Percentiles rank a stretch among this genome's conserved stretches.
Conservation (phyloP, 371 early-diverging fungal genomes). For the Nematocida ironsii region DNA sequence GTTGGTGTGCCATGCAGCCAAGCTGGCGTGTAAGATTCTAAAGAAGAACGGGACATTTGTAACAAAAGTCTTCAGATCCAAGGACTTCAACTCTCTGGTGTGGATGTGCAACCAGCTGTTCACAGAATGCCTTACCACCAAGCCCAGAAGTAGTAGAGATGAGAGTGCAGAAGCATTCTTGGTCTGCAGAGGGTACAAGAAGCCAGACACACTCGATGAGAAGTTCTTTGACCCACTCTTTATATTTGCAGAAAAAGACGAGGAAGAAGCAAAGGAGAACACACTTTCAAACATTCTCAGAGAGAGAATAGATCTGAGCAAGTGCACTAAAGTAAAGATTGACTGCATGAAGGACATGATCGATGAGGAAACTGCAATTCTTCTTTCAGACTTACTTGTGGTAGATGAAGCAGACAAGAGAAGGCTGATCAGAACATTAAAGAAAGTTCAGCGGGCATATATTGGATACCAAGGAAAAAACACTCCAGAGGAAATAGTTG, state of each 20-base stretch:
- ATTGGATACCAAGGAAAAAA: conserved; percentile 33
- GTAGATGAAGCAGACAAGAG: conserved; percentile 70
- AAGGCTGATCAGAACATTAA: conserved; percentile 64
- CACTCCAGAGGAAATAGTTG: conserved; percentile 53
- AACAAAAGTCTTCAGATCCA: conserved; percentile 96
- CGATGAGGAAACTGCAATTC: conserved; percentile 68
- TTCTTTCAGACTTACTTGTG: conserved; percentile 58
- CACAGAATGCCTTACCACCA: conserved; percentile 92
- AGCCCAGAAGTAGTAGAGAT: conserved; percentile 94
- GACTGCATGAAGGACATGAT: conserved; percentile 72
- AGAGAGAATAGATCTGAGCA: conserved; percentile 10
- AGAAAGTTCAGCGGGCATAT: conserved; percentile 59
- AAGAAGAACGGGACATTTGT: conserved; percentile 90
- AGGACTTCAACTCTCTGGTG: conserved; percentile 93
- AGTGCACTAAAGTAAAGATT: conserved; percentile 34
- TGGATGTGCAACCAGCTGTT: conserved; percentile 97
- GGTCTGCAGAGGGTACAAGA: conserved; percentile 85
- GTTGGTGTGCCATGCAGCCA: conserved; percentile 85
- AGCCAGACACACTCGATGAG: conserved; percentile 86
- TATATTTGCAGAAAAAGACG: conserved; percentile 76
- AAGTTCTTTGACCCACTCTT: conserved; percentile 84
- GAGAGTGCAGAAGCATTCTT: conserved; percentile 99
- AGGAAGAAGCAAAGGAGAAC: not conserved
- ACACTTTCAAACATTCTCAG: conserved; percentile 35
- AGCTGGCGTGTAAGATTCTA: conserved; percentile 89